Evolutionary conservation across 176 grass and related monocot genomes (phyloP).

Genomic region (Hordeum vulgare): MorexV3_pseudomolecules_assembly NC_058524.1:609392768-609393267

Average conservation of each 20-base stretch:
- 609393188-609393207: too few relatives aligned
- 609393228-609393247: too few relatives aligned
- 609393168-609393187: too few relatives aligned
- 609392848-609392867: background rate
- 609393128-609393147: too few relatives aligned
- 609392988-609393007: background rate
- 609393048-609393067: background rate
- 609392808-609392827: background rate
- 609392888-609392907: background rate
- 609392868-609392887: background rate
- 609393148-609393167: too few relatives aligned
- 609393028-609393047: background rate
- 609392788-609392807: background rate
- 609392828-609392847: background rate
- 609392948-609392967: background rate
- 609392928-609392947: background rate
- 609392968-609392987: background rate
- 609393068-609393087: too few relatives aligned
- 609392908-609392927: background rate
- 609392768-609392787: background rate
- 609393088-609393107: background rate
- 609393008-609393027: background rate
- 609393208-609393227: too few relatives aligned
- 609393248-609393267: too few relatives aligned
- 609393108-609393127: too few relatives aligned